Evolutionary conservation across 139 green algal genomes (phyloP).

Genomic region (Nannochloris sp.): DNA sequence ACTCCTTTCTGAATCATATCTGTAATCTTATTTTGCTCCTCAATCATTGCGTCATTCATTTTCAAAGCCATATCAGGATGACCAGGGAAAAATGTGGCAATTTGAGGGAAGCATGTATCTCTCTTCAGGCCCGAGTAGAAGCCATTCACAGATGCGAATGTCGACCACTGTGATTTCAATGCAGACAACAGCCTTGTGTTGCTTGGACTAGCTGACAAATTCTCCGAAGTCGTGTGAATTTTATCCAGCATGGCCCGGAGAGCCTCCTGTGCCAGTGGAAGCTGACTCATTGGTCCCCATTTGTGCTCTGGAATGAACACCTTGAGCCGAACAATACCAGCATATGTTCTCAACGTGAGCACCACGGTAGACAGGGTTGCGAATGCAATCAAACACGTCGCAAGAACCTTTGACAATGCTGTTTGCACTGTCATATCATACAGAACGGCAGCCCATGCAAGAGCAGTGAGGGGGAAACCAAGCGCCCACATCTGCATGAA

Average conservation of each 20-base stretch:
- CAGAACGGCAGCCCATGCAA: slow-evolving; percentile 23
- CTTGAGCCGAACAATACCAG: slow-evolving; percentile 19
- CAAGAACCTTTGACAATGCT: slow-evolving; percentile 24
- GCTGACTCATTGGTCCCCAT: slow-evolving; percentile 27
- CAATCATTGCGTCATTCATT: slow-evolving; percentile 14
- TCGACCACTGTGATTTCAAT: slow-evolving; percentile 6
- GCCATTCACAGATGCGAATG: slow-evolving; percentile 18
- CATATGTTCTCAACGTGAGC: slow-evolving; percentile 23
- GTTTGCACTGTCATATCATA: slow-evolving; percentile 31
- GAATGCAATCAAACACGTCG: slow-evolving; percentile 19
- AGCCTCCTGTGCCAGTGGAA: slow-evolving; percentile 21
- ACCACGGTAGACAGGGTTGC: slow-evolving; percentile 12
- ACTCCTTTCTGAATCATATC: background rate
- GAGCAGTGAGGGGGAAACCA: slow-evolving; percentile 31
- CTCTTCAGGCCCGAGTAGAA: slow-evolving; percentile 19
- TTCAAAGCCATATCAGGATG: slow-evolving; percentile 8
- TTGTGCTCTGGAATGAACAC: slow-evolving; percentile 32
- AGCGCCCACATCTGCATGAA: slow-evolving; percentile 32
- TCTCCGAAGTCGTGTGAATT: background rate
- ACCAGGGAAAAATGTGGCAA: slow-evolving; percentile 24
- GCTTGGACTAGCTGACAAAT: slow-evolving; percentile 4
- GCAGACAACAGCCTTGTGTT: slow-evolving; percentile 11
- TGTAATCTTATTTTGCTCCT: slow-evolving; percentile 4
- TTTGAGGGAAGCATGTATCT: slow-evolving; percentile 23
- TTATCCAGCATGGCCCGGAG: slow-evolving; percentile 3